phyloP scores from a whole-genome alignment of 495 filamentous ascomycete species.

The Hypoxylon crocopeplum region DNA sequence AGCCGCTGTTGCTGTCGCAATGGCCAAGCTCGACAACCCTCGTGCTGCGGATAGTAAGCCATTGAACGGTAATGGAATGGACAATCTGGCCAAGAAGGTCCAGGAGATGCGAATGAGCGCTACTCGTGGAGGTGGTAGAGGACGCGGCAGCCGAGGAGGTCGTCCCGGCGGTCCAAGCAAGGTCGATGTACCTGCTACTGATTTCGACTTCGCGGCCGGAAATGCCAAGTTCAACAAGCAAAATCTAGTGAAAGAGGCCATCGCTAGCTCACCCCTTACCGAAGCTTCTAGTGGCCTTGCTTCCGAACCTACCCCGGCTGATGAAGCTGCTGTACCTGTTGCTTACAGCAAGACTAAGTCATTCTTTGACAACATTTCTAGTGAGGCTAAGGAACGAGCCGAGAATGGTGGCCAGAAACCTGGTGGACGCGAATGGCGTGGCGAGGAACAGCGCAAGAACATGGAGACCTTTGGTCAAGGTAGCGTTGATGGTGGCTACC shows the following conservation, averaged over 20 bases:
- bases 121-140: conserved; percentile 47
- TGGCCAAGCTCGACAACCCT: conserved; percentile 73
- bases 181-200: conserved; percentile 84
- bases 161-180: conserved; percentile 67
- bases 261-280: conserved; percentile 74
- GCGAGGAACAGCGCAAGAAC: conserved; percentile 92
- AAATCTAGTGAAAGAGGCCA: conserved; percentile 89
- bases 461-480: conserved; percentile 99
- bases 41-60: conserved; percentile 45
- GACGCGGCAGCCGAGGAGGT: conserved; percentile 62
- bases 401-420: conserved; percentile 68
- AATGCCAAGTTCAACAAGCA: conserved; percentile 99
- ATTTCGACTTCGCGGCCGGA: conserved; percentile 91
- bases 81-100: conserved; percentile 83
- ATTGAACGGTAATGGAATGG: conserved; percentile 62
- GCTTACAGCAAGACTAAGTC: conserved; percentile 84
- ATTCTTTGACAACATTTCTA: conserved; percentile 98
- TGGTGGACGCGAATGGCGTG: conserved; percentile 89
- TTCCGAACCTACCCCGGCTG: conserved; percentile 37
- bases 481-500: conserved; percentile 85
- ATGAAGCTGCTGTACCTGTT: conserved; percentile 47
- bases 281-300: conserved; percentile 56
- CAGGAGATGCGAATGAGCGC: conserved; percentile 83
- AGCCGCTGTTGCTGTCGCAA: conserved; percentile 85
- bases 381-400: conserved; percentile 88